Evolutionary conservation across 805 yeast genomes (phyloP).

Genomic region (Candida tammaniensis): DNA sequence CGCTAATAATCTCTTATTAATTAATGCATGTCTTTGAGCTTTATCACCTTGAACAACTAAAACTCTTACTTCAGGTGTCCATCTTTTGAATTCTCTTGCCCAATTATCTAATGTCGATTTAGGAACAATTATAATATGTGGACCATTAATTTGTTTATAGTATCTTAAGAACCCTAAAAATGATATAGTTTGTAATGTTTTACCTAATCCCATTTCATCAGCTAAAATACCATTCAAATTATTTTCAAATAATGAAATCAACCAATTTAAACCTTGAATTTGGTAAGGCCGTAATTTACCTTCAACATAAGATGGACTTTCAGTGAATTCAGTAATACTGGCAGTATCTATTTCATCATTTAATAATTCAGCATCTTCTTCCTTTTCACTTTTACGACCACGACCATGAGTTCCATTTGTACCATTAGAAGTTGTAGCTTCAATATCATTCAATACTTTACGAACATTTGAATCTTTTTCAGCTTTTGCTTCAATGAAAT

Average conservation of each 20-base stretch:
- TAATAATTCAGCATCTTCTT: conserved; percentile 90
- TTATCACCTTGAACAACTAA: conserved; percentile 74
- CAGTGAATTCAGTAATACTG: conserved; percentile 46
- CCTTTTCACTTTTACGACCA: conserved; percentile 87
- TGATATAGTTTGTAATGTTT: conserved; percentile 76
- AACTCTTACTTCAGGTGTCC: conserved; percentile 79
- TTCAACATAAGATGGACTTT: conserved; percentile 48
- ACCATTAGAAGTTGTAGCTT: neutral
- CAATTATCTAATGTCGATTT: conserved; percentile 80
- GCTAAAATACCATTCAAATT: conserved; percentile 74
- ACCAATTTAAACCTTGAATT: conserved; percentile 79
- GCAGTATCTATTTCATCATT: conserved; percentile 65
- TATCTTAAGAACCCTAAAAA: conserved; percentile 71
- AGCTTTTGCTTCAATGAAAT: conserved; percentile 66
- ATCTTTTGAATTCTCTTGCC: conserved; percentile 70
- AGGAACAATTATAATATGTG: conserved; percentile 74
- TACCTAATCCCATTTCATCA: conserved; percentile 86
- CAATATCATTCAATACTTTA: conserved; percentile 45
- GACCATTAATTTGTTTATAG: conserved; percentile 59
- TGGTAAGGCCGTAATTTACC: conserved; percentile 73
- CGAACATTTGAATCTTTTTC: conserved; percentile 56
- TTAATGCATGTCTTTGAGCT: conserved; percentile 56
- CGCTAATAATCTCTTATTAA: conserved; percentile 46
- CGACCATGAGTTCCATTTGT: conserved; percentile 37
- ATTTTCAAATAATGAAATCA: conserved; percentile 64